Evolutionary conservation across 108 stramenopile genomes (phyloP).

Genomic region (Fistulifera pelliculosa): DNA sequence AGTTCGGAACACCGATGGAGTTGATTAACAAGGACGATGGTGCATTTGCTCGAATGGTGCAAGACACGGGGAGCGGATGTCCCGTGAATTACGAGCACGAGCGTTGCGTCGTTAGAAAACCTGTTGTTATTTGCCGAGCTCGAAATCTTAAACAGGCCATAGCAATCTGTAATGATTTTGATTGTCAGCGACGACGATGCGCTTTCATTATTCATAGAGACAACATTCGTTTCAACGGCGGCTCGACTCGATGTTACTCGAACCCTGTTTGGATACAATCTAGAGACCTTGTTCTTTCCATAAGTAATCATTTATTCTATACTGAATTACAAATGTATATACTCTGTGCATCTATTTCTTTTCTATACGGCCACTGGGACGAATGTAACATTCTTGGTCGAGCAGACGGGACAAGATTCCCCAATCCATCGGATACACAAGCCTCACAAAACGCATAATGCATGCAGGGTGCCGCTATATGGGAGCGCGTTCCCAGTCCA

Average conservation of each 20-base stretch:
- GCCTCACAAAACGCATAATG: slow-evolving; percentile 10
- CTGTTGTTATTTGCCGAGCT: too few relatives aligned
- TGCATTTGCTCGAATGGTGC: slow-evolving; percentile 33
- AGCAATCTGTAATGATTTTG: too few relatives aligned
- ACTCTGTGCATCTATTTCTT: not conserved
- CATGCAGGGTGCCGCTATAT: slow-evolving; percentile 11
- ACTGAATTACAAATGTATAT: too few relatives aligned
- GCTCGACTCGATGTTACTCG: too few relatives aligned
- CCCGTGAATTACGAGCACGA: slow-evolving; percentile 17
- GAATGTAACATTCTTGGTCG: slow-evolving; percentile 1
- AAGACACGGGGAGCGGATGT: slow-evolving; percentile 28
- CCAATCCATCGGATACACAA: slow-evolving; percentile 2
- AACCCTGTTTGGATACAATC: too few relatives aligned
- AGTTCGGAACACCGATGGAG: slow-evolving; percentile 77
- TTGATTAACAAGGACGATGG: slow-evolving; percentile 52
- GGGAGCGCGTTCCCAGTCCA: not conserved
- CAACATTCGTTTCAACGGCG: too few relatives aligned
- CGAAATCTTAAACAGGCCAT: too few relatives aligned
- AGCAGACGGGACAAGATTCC: slow-evolving; percentile 3
- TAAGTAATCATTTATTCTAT: too few relatives aligned
- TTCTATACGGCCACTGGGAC: not conserved
- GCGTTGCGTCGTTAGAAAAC: slow-evolving; percentile 13
- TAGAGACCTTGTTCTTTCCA: too few relatives aligned
- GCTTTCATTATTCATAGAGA: too few relatives aligned
- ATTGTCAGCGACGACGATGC: too few relatives aligned